These are phyloP conservation scores for Fusarium euwallaceae DNA, from an alignment of 2,329 filamentous ascomycete genomes.

Conservation along the genomic window DNA sequence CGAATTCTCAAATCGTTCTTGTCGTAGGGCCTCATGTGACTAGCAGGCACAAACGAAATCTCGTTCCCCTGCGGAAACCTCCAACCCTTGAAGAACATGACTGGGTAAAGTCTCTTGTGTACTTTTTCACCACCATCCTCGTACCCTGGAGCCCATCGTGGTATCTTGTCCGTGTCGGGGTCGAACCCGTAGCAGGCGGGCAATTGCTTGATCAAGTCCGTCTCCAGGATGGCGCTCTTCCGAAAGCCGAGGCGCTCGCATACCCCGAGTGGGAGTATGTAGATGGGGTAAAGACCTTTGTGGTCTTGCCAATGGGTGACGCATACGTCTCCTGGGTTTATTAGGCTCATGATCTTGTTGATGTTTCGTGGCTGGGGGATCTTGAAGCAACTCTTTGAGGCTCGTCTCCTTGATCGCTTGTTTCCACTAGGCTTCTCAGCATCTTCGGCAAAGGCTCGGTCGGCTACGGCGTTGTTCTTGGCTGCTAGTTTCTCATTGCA, in stretches of 20 bases:
- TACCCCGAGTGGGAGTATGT: conserved; percentile 1
- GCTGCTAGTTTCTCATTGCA: neutral
- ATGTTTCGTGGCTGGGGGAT: neutral
- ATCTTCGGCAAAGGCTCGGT: neutral
- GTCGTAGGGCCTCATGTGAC: conserved; percentile 1
- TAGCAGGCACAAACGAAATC: neutral
- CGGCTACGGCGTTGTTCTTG: conserved; percentile 3
- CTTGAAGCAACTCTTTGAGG: neutral
- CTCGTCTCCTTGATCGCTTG: neutral
- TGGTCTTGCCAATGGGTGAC: no score
- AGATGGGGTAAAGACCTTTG: neutral
- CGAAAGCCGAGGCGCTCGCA: neutral
- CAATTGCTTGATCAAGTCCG: neutral
- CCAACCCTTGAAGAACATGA: conserved; percentile 4
- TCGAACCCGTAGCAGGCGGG: conserved; percentile 9
- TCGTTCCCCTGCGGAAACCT: neutral
- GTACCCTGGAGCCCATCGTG: conserved; percentile 11
- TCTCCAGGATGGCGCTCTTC: neutral
- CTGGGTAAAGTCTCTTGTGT: neutral
- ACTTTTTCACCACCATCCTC: conserved; percentile 6
- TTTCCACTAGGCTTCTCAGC: neutral
- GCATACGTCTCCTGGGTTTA: neutral
- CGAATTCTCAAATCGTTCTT: neutral
- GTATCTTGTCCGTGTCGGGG: neutral
- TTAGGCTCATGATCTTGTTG: neutral